Conservation (phyloP, 495 filamentous ascomycete species). For the Xylaria venustula region DNA sequence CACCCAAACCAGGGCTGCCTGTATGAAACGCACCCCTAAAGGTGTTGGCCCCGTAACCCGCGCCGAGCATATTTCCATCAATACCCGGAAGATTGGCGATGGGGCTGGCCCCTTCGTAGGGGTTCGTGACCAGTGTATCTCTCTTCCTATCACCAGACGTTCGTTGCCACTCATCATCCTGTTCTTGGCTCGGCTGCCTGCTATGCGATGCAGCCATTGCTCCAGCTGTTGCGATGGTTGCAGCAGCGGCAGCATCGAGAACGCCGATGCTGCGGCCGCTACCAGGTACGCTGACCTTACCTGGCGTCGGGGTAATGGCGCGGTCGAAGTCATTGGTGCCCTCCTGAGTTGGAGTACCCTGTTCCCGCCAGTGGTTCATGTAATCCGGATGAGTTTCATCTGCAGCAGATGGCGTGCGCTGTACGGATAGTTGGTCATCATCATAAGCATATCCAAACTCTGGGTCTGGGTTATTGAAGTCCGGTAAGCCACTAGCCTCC, state of each 20-base stretch:
- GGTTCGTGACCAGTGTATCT: constrained; percentile 57
- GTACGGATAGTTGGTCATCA: constrained; percentile 45
- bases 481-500: constrained; percentile 62
- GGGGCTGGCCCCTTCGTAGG: constrained; percentile 56
- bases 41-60: constrained; percentile 33
- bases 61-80: constrained; percentile 45
- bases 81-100: constrained; percentile 50
- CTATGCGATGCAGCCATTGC: constrained; percentile 44
- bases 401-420: constrained; percentile 35
- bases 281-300: constrained; percentile 12
- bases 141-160: constrained; percentile 55
- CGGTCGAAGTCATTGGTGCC: constrained; percentile 37
- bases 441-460: constrained; percentile 65
- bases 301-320: constrained; percentile 33
- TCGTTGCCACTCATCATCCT: constrained; percentile 55
- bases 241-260: too few relatives aligned
- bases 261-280: too few relatives aligned
- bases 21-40: constrained; percentile 44
- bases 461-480: constrained; percentile 60
- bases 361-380: constrained; percentile 37
- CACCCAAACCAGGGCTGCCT: constrained; percentile 51
- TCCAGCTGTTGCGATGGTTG: constrained; percentile 35
- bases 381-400: constrained; percentile 33
- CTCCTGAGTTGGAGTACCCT: constrained; percentile 40
- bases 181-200: constrained; percentile 48